Evolutionary conservation across 345 rosid genomes (phyloP).

Genomic region (Salix udensis): DNA sequence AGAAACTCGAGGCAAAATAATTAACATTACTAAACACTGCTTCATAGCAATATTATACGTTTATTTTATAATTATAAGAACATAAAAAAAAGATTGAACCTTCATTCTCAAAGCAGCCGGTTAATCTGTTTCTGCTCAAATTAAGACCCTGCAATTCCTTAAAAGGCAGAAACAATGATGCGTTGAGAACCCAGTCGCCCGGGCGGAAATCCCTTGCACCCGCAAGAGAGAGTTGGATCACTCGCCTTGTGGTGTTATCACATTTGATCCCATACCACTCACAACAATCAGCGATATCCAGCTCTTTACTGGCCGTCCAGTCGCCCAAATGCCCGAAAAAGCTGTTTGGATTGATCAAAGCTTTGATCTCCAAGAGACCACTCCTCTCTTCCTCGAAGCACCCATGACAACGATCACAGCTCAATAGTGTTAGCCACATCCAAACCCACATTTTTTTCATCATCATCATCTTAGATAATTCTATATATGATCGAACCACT

Average conservation of each 20-base stretch:
- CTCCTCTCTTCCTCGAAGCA: slow-evolving; percentile 1
- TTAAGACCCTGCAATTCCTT: neutral
- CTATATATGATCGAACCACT: neutral
- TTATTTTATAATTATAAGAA: too few species aligned
- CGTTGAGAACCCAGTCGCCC: neutral
- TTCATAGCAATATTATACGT: too few species aligned
- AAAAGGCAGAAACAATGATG: slow-evolving; percentile 14
- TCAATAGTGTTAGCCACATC: neutral
- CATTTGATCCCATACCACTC: neutral
- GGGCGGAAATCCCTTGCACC: too few species aligned
- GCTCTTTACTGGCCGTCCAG: neutral
- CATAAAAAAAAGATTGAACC: neutral
- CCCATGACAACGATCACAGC: neutral
- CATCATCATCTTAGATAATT: neutral
- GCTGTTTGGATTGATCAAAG: neutral
- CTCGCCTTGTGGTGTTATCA: neutral
- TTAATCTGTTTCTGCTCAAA: neutral
- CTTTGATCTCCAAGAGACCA: neutral
- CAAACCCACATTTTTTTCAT: neutral
- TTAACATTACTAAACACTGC: too few species aligned
- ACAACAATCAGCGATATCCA: neutral
- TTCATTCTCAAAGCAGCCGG: neutral
- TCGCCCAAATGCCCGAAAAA: neutral
- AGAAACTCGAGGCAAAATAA: neutral
- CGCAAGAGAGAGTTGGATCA: neutral